Conservation (phyloP, 768 basidiomycete species). For the Mycena indigotica region DNA sequence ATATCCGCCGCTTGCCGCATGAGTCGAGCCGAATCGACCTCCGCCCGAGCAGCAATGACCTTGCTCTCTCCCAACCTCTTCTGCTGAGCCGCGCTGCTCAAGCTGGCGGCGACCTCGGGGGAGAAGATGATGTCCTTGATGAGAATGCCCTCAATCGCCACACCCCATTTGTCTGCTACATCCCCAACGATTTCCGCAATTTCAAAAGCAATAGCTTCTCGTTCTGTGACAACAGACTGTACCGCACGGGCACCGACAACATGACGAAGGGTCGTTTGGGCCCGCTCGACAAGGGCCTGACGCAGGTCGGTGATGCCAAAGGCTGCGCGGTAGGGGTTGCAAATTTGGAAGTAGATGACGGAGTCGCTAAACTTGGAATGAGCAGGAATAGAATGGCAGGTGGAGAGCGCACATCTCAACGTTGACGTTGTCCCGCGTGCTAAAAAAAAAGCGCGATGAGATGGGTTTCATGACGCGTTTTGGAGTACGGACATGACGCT, state of each 20-base stretch:
- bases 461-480: too few relatives aligned
- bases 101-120: conserved; percentile 82
- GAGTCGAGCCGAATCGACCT: conserved; percentile 91
- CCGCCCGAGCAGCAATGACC: conserved; percentile 93
- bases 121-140: conserved; percentile 96
- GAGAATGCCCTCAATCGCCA: conserved; percentile 93
- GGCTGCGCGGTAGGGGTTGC: conserved; percentile 88
- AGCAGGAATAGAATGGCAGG: too few relatives aligned
- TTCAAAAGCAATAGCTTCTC: conserved; percentile 94
- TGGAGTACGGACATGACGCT: conserved; percentile 66
- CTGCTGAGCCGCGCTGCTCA: conserved; percentile 95
- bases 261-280: conserved; percentile 95
- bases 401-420: conserved; percentile 73
- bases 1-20: conserved; percentile 98
- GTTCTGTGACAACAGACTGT: conserved; percentile 95
- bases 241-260: conserved; percentile 94
- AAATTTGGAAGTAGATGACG: conserved; percentile 91
- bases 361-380: conserved; percentile 84
- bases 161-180: conserved; percentile 95
- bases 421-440: conserved; percentile 93
- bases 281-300: conserved; percentile 79
- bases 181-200: conserved; percentile 96
- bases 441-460: conserved; percentile 27
- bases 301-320: conserved; percentile 92
- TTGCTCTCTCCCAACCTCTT: conserved; percentile 97